phyloP scores from a whole-genome alignment of 257 asterid species.

The Fraxinus quadrangulata region DNA sequence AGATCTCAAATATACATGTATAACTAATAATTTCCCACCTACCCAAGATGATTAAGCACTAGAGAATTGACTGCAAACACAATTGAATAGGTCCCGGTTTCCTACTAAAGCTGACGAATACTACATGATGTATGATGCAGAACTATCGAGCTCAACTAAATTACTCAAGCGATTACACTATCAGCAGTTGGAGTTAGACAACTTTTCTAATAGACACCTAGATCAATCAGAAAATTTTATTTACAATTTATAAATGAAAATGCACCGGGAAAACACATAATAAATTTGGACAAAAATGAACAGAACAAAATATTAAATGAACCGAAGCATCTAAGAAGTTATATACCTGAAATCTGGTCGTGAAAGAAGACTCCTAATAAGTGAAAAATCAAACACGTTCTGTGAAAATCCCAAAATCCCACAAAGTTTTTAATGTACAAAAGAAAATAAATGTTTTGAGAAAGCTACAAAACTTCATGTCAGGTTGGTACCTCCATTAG shows the following conservation, averaged over 20 bases:
- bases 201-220: neutral
- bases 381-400: constrained; percentile 90
- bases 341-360: constrained; percentile 77
- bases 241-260: neutral
- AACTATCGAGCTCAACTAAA: neutral
- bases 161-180: neutral
- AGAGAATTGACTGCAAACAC: neutral
- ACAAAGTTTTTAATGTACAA: constrained; percentile 20
- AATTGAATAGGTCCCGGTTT: neutral
- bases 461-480: constrained; percentile 13
- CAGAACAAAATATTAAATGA: neutral
- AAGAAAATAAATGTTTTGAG: neutral
- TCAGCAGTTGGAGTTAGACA: neutral
- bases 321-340: constrained; percentile 4
- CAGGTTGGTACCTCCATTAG: constrained; percentile 77
- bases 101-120: neutral
- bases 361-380: constrained; percentile 71
- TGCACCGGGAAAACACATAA: constrained; percentile 1
- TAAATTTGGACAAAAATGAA: constrained; percentile 2
- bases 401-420: constrained; percentile 43
- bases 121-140: neutral
- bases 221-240: neutral
- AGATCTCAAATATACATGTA: neutral
- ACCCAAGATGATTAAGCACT: neutral
- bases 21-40: neutral